These are phyloP conservation scores for Daldinia sp. DNA, from an alignment of 2,329 filamentous ascomycete species.

Conservation along the genomic window DNA sequence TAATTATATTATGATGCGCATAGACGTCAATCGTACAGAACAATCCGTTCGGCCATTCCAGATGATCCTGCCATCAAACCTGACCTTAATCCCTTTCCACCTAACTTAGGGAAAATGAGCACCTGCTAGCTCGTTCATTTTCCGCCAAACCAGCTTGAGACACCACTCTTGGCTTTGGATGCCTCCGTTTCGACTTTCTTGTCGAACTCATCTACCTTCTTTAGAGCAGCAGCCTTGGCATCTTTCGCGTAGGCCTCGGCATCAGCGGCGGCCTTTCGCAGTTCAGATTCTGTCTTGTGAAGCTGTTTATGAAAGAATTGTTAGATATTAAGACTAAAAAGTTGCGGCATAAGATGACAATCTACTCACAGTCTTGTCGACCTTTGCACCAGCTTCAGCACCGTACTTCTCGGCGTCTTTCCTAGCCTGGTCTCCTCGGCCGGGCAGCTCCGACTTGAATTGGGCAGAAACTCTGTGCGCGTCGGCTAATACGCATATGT, in stretches of 20 bases:
- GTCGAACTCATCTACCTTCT: constrained; percentile 85
- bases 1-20: constrained; percentile 24
- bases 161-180: constrained; percentile 81
- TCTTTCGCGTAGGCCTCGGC: constrained; percentile 69
- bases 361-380: constrained; percentile 72
- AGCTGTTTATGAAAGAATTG: constrained; percentile 55
- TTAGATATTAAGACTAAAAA: neutral
- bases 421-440: constrained; percentile 68
- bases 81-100: neutral
- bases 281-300: constrained; percentile 69
- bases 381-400: constrained; percentile 67
- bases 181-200: constrained; percentile 80
- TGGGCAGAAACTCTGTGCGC: constrained; percentile 72
- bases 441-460: constrained; percentile 71
- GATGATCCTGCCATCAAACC: neutral
- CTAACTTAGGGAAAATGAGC: constrained; percentile 35
- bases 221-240: constrained; percentile 68
- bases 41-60: constrained; percentile 18
- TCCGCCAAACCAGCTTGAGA: constrained; percentile 83
- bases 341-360: neutral
- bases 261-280: constrained; percentile 68
- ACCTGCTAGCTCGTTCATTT: constrained; percentile 46
- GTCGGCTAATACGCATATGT: constrained; percentile 67
- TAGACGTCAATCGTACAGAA: constrained; percentile 33
- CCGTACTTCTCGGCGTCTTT: constrained; percentile 70